A percentile compares a stretch with the other conserved stretches of the same genome.
Evolutionary conservation across 1,284 basidiomycete genomes (phyloP).

Genomic region (Bondarzewia mesenterica): DNA sequence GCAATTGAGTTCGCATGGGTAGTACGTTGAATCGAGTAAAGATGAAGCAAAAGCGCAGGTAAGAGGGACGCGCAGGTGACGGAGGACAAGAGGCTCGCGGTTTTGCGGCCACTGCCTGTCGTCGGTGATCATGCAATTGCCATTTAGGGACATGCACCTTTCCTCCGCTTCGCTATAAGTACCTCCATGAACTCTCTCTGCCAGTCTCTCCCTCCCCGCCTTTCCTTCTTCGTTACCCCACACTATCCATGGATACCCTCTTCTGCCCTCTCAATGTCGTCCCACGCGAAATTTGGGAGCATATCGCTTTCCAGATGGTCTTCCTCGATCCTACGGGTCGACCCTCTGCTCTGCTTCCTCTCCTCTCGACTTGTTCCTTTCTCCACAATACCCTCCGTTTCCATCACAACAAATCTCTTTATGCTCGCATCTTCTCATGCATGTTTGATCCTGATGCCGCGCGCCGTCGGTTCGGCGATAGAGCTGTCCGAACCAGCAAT

Average conservation of each 20-base stretch:
- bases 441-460: slow-evolving; percentile 56
- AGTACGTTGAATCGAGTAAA: too few relatives aligned
- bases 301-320: slow-evolving; percentile 44
- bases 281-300: slow-evolving; percentile 56
- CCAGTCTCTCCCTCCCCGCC: slow-evolving; percentile 1
- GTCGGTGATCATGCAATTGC: slow-evolving; percentile 1
- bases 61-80: too few relatives aligned
- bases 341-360: slow-evolving; percentile 33
- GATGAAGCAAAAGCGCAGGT: too few relatives aligned
- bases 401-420: slow-evolving; percentile 45
- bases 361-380: slow-evolving; percentile 39
- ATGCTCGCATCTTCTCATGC: slow-evolving; percentile 47
- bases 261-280: slow-evolving; percentile 21
- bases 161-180: slow-evolving; percentile 10
- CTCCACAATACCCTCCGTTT: slow-evolving; percentile 38
- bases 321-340: slow-evolving; percentile 32
- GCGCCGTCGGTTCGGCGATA: slow-evolving; percentile 41
- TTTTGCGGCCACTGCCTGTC: not conserved
- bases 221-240: not conserved
- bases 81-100: too few relatives aligned
- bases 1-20: too few relatives aligned
- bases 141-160: not conserved
- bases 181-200: slow-evolving; percentile 5
- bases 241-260: slow-evolving; percentile 12
- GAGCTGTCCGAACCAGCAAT: slow-evolving; percentile 27